These are phyloP conservation scores for Petunia hybrid DNA, from an alignment of 305 asterid species.

Conservation along the genomic window DNA sequence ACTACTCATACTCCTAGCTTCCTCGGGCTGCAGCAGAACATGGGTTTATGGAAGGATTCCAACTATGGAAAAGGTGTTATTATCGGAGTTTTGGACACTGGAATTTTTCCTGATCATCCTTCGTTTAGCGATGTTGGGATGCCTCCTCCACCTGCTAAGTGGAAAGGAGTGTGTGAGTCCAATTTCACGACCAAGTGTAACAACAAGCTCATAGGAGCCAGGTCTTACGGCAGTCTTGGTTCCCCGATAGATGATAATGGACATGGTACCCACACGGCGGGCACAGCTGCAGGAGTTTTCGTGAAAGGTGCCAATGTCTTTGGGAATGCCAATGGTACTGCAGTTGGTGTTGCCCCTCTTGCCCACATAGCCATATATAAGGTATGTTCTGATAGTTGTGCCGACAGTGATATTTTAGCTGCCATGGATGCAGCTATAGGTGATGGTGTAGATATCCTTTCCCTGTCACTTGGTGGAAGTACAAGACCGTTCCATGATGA, in stretches of 20 bases:
- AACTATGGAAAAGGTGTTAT: conserved; percentile 27
- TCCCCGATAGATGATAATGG: background rate
- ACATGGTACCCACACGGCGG: conserved; percentile 24
- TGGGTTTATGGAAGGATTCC: background rate
- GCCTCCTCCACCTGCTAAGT: conserved; percentile 7
- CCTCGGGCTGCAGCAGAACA: background rate
- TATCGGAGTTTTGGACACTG: background rate
- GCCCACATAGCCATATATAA: conserved; percentile 38
- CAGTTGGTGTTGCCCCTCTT: conserved; percentile 35
- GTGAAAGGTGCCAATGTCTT: conserved; percentile 4
- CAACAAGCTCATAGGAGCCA: conserved; percentile 34
- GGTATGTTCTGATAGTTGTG: background rate
- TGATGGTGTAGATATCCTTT: conserved; percentile 16
- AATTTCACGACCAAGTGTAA: background rate
- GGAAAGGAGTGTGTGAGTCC: conserved; percentile 28
- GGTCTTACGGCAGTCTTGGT: background rate
- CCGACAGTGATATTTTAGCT: background rate
- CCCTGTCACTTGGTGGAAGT: background rate
- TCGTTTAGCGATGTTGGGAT: conserved; percentile 31
- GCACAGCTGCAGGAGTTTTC: conserved; percentile 34
- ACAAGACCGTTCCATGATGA: background rate
- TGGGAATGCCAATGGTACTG: conserved; percentile 35
- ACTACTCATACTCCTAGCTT: conserved; percentile 22
- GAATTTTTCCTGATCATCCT: background rate
- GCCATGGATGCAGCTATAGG: conserved; percentile 28